A percentile compares a stretch with the other conserved stretches of the same genome.
These are phyloP conservation scores for Pichia sp. DNA, from an alignment of 1,139 yeast genomes.

Conservation along the genomic window DNA sequence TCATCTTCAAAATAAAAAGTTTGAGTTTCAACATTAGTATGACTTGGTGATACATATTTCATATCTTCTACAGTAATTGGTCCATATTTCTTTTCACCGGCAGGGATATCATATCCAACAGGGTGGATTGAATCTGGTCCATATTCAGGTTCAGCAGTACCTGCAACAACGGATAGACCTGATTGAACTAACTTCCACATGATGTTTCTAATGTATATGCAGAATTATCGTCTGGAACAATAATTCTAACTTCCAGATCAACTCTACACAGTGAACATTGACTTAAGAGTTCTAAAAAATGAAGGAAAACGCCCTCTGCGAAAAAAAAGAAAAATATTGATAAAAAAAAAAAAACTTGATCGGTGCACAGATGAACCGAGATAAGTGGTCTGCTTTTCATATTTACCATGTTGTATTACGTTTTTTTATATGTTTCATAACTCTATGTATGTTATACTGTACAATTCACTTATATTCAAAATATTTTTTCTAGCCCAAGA, in stretches of 20 bases:
- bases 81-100: conserved; percentile 45
- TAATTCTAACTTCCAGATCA: too few relatives aligned
- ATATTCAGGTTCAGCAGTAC: conserved; percentile 94
- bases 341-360: neutral
- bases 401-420: too few relatives aligned
- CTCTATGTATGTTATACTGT: neutral
- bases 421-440: too few relatives aligned
- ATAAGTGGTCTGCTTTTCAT: too few relatives aligned
- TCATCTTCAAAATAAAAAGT: conserved; percentile 73
- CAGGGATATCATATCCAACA: conserved; percentile 45
- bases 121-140: conserved; percentile 89
- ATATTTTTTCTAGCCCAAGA: too few relatives aligned
- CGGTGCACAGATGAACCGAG: neutral
- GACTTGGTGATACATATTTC: conserved; percentile 65
- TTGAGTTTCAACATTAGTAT: conserved; percentile 92
- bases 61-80: conserved; percentile 57
- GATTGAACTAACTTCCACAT: conserved; percentile 31
- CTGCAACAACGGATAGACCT: conserved; percentile 86
- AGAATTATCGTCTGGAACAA: too few relatives aligned
- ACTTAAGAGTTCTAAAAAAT: neutral
- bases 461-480: too few relatives aligned
- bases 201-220: neutral
- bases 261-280: too few relatives aligned
- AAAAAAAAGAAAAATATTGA: too few relatives aligned
- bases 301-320: neutral